Evolutionary conservation across 805 yeast species (phyloP).

Genomic region (Candida ascalaphidarum): DNA sequence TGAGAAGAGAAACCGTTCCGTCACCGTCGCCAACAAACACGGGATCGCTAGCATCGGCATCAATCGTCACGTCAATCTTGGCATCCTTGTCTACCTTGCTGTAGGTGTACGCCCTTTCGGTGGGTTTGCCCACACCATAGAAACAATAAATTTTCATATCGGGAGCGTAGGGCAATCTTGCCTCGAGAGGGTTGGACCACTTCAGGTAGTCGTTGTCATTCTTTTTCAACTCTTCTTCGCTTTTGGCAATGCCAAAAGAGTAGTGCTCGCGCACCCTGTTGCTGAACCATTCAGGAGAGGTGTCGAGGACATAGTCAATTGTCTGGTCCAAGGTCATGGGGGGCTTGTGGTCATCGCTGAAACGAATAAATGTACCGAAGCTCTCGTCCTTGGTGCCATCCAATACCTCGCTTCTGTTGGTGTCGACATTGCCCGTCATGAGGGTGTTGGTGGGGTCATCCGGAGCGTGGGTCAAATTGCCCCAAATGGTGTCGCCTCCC

Average conservation of each 20-base stretch:
- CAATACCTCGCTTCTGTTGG: constrained; percentile 8
- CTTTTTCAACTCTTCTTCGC: constrained; percentile 45
- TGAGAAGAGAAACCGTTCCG: constrained; percentile 83
- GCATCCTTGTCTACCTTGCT: constrained; percentile 50
- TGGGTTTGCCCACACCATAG: constrained; percentile 95
- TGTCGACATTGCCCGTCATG: constrained; percentile 4
- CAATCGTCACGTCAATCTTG: constrained; percentile 61
- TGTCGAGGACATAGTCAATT: constrained; percentile 53
- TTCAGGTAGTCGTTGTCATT: constrained; percentile 69
- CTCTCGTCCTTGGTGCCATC: constrained; percentile 9
- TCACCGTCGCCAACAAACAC: constrained; percentile 89
- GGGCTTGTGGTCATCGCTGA: neutral
- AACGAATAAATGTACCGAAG: constrained; percentile 7
- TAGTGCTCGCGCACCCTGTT: constrained; percentile 61
- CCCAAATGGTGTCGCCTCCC: constrained; percentile 92
- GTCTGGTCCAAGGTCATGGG: too few species aligned
- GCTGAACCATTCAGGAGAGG: constrained; percentile 71
- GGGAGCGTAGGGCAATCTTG: constrained; percentile 87
- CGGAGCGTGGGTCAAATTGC: constrained; percentile 57
- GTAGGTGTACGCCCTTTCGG: constrained; percentile 89
- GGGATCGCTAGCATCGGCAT: constrained; percentile 50
- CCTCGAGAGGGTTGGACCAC: constrained; percentile 96
- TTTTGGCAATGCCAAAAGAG: constrained; percentile 67
- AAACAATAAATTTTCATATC: constrained; percentile 82
- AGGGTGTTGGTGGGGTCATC: constrained; percentile 47